Evolutionary conservation across 192 early-diverging fungal genomes (phyloP), one percentile per base, ranked within the genome.

Genomic region (Obelidium mucronatum): DNA sequence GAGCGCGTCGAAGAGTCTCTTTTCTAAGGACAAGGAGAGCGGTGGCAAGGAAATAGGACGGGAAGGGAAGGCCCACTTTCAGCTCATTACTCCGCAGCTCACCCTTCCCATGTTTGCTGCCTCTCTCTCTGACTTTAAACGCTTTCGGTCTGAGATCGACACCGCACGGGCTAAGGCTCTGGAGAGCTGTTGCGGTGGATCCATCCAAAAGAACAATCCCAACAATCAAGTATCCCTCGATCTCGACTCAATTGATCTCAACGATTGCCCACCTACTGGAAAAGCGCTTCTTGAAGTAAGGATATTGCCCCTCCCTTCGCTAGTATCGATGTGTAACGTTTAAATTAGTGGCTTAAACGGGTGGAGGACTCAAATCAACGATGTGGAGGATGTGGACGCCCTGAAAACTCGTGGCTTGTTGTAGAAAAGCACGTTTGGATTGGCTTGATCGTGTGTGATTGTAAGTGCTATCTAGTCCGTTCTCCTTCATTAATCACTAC

Each of bases 381-480:
- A 2, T 76, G 74, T 56, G 74, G 62, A 2, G 64, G 74, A 36
- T 76, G 74, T 37, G 74, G 74, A 3, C 3, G 30, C 2, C 36
- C 26, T 19, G 53, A 76, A 28, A 40, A 62, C 2, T 28, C 40
- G 30, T 76, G 74, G 74, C 34, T 63, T 11, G 61, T 64, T 26
- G 48, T 76, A 22, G 15, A 76, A 31, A 40, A 39, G 64, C 15
- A 26, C 3, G 6, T 54, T 2, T 36, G 24, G 62, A 22, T 76
- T 34, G 64, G 40, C 30, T 28, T 76, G 51, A 67, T 76, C 17
- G 74, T 76, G 17, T 76, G 74, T 39, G 74, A 76, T 15, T 8
- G 74, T 76, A 48, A 54, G 74, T 31, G 4, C 8, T 44, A 17
- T 44, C 5, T 44, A 5, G 5, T 17, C 42, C 42, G 42, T 17